Conservation (phyloP, 345 rosid genomes). For the Alliaria petiolata region DNA sequence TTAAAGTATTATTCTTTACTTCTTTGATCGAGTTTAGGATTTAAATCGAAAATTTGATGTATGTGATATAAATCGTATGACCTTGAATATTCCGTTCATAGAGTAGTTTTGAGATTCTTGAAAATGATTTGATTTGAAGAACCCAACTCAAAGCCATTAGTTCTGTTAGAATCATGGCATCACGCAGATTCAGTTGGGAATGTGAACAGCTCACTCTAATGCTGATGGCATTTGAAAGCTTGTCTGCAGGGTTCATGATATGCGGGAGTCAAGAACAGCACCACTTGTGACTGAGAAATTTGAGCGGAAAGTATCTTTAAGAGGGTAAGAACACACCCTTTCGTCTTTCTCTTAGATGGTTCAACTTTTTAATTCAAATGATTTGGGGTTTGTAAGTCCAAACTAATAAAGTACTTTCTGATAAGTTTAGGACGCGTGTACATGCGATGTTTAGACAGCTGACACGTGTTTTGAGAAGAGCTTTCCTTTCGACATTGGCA, state of each 20-base stretch:
- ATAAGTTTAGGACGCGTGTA: too few species aligned
- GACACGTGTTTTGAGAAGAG: too few species aligned
- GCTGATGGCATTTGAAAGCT: constrained; percentile 48
- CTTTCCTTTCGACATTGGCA: too few species aligned
- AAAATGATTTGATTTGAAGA: not conserved
- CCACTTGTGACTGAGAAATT: constrained; percentile 66
- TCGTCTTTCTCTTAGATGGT: too few species aligned
- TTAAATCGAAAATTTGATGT: not conserved
- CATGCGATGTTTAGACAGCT: too few species aligned
- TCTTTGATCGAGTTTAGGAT: not conserved
- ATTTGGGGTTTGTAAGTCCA: too few species aligned
- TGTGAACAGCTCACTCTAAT: not conserved
- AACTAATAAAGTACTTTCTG: too few species aligned
- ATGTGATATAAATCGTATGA: not conserved
- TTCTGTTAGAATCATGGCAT: not conserved
- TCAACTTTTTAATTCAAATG: too few species aligned
- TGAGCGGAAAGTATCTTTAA: constrained; percentile 55
- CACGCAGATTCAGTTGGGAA: not conserved
- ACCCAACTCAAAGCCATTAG: not conserved
- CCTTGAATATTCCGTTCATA: not conserved
- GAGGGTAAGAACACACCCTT: too few species aligned
- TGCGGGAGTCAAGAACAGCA: too few species aligned
- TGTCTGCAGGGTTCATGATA: constrained; percentile 84
- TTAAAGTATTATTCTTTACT: not conserved
- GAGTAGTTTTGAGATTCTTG: not conserved